phyloP scores from a whole-genome alignment of 352 stramenopile species.

The Pythium vanterpoolii region DNA sequence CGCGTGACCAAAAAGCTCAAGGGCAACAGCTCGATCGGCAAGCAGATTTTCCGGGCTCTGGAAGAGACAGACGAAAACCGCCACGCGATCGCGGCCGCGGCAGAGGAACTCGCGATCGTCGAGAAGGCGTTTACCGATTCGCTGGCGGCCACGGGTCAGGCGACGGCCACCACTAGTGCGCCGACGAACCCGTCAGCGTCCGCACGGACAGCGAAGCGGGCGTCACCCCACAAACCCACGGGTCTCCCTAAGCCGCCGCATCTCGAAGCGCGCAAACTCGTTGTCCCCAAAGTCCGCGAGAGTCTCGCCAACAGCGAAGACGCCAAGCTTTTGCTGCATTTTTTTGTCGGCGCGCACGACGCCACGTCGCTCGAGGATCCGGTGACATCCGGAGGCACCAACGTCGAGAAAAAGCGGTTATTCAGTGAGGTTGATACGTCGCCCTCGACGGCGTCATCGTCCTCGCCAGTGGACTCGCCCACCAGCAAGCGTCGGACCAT shows the following conservation, averaged over 20 bases:
- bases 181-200: not conserved
- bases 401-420: constrained; percentile 61
- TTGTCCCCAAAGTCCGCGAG: constrained; percentile 18
- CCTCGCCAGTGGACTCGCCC: constrained; percentile 12
- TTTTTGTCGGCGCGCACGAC: constrained; percentile 63
- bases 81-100: constrained; percentile 45
- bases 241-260: constrained; percentile 14
- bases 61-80: constrained; percentile 61
- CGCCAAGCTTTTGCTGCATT: constrained; percentile 71
- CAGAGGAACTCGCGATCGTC: constrained; percentile 51
- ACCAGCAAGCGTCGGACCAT: constrained; percentile 46
- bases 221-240: constrained; percentile 23
- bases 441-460: constrained; percentile 5
- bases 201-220: not conserved
- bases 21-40: constrained; percentile 85
- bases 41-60: constrained; percentile 83
- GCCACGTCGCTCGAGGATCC: constrained; percentile 24
- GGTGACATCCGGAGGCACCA: not conserved
- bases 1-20: constrained; percentile 89
- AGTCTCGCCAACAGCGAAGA: constrained; percentile 52
- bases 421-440: constrained; percentile 36
- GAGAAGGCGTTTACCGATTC: constrained; percentile 76
- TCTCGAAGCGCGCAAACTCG: constrained; percentile 25
- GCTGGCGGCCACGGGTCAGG: constrained; percentile 32
- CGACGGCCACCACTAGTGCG: not conserved